phyloP scores from a whole-genome alignment of 2,329 filamentous ascomycete species.

The Paradendryphiella salina region DNA sequence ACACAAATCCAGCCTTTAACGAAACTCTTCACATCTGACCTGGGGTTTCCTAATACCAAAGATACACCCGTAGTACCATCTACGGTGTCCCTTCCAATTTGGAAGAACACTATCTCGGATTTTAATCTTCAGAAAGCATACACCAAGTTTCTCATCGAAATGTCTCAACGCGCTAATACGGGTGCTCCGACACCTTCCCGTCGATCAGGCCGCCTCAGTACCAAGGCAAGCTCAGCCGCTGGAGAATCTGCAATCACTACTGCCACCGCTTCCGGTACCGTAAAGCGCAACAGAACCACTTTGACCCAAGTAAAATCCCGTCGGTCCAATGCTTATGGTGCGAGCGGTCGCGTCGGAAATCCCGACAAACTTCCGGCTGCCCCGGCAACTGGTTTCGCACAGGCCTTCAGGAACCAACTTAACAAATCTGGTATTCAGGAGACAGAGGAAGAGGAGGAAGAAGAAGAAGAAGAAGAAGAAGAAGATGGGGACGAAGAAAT shows the following conservation, averaged over 20 bases:
- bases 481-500: constrained; percentile 17
- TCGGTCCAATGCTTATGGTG: constrained; percentile 45
- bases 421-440: constrained; percentile 30
- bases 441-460: constrained; percentile 17
- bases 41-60: not conserved
- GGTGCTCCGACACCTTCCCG: constrained; percentile 35
- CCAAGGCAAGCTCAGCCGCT: constrained; percentile 34
- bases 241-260: constrained; percentile 29
- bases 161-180: constrained; percentile 29
- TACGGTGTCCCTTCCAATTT: not conserved
- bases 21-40: not conserved
- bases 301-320: constrained; percentile 39
- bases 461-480: constrained; percentile 16
- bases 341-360: constrained; percentile 38
- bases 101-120: no score
- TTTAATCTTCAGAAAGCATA: not conserved
- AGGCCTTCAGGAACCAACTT: constrained; percentile 39
- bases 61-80: not conserved
- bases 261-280: constrained; percentile 20
- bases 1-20: not conserved
- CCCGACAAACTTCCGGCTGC: constrained; percentile 36
- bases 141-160: constrained; percentile 8
- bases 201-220: constrained; percentile 36
- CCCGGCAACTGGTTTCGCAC: constrained; percentile 36
- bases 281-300: constrained; percentile 28